These are phyloP conservation scores for Lasiosphaeria miniovina DNA, from an alignment of 495 filamentous ascomycete species.

Conservation along the genomic window DNA sequence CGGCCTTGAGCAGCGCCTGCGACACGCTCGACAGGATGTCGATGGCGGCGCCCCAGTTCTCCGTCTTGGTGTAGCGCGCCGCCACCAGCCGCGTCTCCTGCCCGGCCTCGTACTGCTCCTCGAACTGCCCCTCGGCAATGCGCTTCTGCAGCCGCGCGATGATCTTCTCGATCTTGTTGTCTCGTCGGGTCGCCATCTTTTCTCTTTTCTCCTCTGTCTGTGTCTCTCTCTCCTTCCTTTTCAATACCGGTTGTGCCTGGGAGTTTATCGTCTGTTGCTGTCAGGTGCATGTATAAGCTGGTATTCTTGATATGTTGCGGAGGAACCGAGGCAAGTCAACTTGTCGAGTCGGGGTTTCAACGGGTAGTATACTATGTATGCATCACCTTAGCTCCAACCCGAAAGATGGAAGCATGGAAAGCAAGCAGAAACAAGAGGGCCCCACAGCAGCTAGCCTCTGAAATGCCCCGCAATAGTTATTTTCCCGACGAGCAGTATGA, in stretches of 20 bases:
- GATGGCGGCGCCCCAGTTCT: conserved; percentile 78
- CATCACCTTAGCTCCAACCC: too few species aligned
- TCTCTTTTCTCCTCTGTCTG: not conserved
- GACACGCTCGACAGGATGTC: conserved; percentile 85
- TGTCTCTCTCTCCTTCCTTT: not conserved
- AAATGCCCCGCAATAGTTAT: too few species aligned
- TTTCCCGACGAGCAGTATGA: too few species aligned
- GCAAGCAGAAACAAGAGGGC: too few species aligned
- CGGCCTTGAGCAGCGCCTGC: conserved; percentile 77
- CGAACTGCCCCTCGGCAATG: conserved; percentile 83
- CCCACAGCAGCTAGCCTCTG: too few species aligned
- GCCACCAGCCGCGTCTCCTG: conserved; percentile 95
- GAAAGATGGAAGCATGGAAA: too few species aligned
- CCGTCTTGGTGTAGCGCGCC: conserved; percentile 81
- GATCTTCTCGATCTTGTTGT: conserved; percentile 47
- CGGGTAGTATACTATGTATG: too few species aligned
- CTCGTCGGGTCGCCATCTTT: not conserved
- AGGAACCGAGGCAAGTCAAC: too few species aligned
- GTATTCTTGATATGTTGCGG: too few species aligned
- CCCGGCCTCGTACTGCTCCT: conserved; percentile 79
- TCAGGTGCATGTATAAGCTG: not conserved
- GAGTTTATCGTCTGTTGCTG: not conserved
- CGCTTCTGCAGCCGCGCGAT: conserved; percentile 56
- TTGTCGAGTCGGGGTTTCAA: too few species aligned
- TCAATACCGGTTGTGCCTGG: not conserved